A percentile compares a stretch with the other conserved stretches of the same genome.
phyloP scores from a whole-genome alignment of 179 eudicot genomes.

The Vitellaria paradoxa region DNA sequence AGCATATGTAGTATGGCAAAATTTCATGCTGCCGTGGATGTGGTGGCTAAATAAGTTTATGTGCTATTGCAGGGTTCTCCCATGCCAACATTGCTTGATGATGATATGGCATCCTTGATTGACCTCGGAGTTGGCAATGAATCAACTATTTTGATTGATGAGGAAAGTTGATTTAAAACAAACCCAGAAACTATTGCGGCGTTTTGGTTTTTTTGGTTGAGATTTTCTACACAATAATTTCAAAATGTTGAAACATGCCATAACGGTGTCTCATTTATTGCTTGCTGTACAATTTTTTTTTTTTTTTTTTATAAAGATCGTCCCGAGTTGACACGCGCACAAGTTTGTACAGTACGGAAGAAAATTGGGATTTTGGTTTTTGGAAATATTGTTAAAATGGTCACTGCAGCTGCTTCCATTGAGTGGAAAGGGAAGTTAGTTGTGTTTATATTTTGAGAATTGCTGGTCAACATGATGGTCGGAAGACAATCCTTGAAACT shows the following conservation, averaged over 20 bases:
- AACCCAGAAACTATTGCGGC: background rate
- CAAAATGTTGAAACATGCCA: no score
- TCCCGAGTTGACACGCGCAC: no score
- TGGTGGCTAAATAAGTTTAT: background rate
- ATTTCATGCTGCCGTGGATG: no score
- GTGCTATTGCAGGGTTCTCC: conserved; percentile 68
- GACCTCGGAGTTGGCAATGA: conserved; percentile 73
- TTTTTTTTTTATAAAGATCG: background rate
- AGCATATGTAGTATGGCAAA: no score
- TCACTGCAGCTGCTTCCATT: background rate
- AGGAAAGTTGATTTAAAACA: conserved; percentile 32
- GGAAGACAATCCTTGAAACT: no score
- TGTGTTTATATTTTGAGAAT: no score
- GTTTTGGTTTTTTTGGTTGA: no score
- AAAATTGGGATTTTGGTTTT: background rate
- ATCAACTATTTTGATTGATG: conserved; percentile 80
- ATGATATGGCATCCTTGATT: conserved; percentile 84
- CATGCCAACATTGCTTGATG: conserved; percentile 63
- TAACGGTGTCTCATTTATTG: background rate
- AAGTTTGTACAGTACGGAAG: no score
- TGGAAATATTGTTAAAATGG: background rate
- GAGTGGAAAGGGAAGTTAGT: background rate
- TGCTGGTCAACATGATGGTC: no score
- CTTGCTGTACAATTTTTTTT: background rate
- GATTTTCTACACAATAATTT: no score